Base-by-base conservation (phyloP, 371 early-diverging fungal genomes). In the Rhizopus arrhizus region DNA sequence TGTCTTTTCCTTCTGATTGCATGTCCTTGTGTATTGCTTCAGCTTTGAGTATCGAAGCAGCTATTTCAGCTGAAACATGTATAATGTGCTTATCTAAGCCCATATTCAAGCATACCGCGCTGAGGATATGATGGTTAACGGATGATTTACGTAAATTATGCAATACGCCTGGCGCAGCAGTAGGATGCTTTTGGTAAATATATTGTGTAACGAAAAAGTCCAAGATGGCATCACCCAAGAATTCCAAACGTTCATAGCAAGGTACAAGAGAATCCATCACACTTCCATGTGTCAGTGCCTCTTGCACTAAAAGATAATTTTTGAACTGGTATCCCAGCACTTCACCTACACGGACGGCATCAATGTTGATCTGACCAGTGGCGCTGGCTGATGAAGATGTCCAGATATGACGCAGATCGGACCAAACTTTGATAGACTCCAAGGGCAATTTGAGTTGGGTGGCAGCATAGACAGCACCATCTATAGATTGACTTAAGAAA, bases 211-310 rank as follows among this genome's bases (percentile, higher is more conserved):
- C 84, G 47, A 90, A 73, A 59, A 86, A 91, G 57, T 92, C 94
- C 15, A 96, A 69, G 4, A 95, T 82, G 0, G 95, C 90, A 67
- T 96, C 96, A 12, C 96, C 97, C 50, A 95, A 68, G 68, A 91
- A 97, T 76, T 97, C 97, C 3, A 97, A 77, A 1, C 97, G 89
- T 72, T 97, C 91, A 64, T 94, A 97, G 56, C 91, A 91, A 12
- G 76, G 64, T 0, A 80, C 78, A 11, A 66, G 66, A 1, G 77
- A 69, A 36, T 77, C 72, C 11, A 81, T 73, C 3, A 82, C 73
- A 42, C 89, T 88, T 16, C 91, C 83, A 61, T 96, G 97, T 3
- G 95, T 95, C 49, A 95, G 68, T 0, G 97, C 97, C 65, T 95
- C 94, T 2, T 81, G 68, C 15, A 90, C 69, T 41, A 91, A 61